Base-by-base conservation (phyloP, 1,284 basidiomycete genomes). In the Trichosporon sp. region DNA sequence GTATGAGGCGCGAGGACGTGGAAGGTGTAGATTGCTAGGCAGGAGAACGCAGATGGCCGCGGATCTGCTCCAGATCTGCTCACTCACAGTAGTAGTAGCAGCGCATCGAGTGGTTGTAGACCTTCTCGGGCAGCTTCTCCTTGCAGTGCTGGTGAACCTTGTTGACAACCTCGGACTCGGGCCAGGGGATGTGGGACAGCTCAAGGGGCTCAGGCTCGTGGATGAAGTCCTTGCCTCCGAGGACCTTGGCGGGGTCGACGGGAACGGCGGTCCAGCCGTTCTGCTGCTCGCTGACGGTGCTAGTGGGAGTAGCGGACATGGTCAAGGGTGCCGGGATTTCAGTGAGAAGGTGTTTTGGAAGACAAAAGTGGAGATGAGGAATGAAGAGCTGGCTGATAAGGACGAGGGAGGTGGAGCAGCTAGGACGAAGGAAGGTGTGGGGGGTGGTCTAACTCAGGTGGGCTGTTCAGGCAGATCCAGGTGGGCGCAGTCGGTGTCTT, bases 31-130 rank as follows among this genome's bases (percentile, higher is more conserved):
- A n/a, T n/a, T n/a, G n/a, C n/a, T n/a, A n/a, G n/a, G n/a, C n/a
- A n/a, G n/a, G n/a, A n/a, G n/a, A n/a, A n/a, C n/a, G n/a, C n/a
- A 27, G 8, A 52, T 13, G 49, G 29, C 49, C 14, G 4, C 19
- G 56, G 27, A n/a, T 13, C 7, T 7, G 2, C 27, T 2, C 16
- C 10, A 8, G 4, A 10, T 8, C 23, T 4, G 19, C 56, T 19
- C 31, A 36, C 60, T 56, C 52, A 58, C 69, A 64, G 44, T 69
- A 73, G 21, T 46, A 54, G 72, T 83, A 86, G 29, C 85, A 83
- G 59, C 85, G 80, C 66, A 83, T 79, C 65, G 81, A 82, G 70
- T 86, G 85, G 68, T 84, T 84, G 73, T 80, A 85, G 0, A 84
- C 84, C 66, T 82, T 80, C 61, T 79, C 78, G 60, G 83, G 80